A percentile compares a stretch with the other conserved stretches of the same genome.
phyloP scores from a whole-genome alignment of 2,329 filamentous ascomycete species.

The Calonectria henricotiae region DNA sequence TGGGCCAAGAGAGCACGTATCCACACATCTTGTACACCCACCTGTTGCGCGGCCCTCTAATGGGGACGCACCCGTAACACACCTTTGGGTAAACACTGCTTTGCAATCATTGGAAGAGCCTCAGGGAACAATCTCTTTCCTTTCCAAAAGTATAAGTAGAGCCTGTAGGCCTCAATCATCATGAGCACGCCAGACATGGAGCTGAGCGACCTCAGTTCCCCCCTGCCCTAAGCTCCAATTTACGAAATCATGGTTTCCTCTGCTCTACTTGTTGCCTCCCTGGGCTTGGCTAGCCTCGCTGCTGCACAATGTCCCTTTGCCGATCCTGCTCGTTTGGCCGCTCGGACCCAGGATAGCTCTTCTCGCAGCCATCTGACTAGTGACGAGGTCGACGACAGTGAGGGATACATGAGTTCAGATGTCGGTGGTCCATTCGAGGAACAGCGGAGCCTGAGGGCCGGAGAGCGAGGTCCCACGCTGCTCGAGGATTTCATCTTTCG shows the following conservation, averaged over 20 bases:
- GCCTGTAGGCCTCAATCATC: background rate
- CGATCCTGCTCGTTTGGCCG: constrained; percentile 49
- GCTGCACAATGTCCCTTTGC: constrained; percentile 58
- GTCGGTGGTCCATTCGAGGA: constrained; percentile 79
- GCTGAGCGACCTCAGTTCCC: background rate
- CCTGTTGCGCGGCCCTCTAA: constrained; percentile 5
- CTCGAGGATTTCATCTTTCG: constrained; percentile 82
- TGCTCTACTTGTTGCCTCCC: constrained; percentile 44
- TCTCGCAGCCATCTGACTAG: constrained; percentile 56
- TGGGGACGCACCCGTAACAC: constrained; percentile 13
- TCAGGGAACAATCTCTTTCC: background rate
- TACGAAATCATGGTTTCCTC: constrained; percentile 50
- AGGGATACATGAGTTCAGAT: constrained; percentile 75
- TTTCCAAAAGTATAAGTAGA: constrained; percentile 41
- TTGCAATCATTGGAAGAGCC: background rate
- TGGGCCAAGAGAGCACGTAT: constrained; percentile 21
- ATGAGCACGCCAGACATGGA: background rate
- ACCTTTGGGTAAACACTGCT: constrained; percentile 4
- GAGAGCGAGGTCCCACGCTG: constrained; percentile 77
- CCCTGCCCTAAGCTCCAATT: background rate
- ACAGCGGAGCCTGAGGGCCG: constrained; percentile 78
- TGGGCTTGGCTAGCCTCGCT: constrained; percentile 52
- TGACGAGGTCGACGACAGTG: constrained; percentile 69
- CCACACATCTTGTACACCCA: constrained; percentile 5
- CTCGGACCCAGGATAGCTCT: constrained; percentile 52